A percentile compares a stretch with the other conserved stretches of the same genome.
phyloP scores from a whole-genome alignment of 768 basidiomycete species.

The Mycena epipterygia region DNA sequence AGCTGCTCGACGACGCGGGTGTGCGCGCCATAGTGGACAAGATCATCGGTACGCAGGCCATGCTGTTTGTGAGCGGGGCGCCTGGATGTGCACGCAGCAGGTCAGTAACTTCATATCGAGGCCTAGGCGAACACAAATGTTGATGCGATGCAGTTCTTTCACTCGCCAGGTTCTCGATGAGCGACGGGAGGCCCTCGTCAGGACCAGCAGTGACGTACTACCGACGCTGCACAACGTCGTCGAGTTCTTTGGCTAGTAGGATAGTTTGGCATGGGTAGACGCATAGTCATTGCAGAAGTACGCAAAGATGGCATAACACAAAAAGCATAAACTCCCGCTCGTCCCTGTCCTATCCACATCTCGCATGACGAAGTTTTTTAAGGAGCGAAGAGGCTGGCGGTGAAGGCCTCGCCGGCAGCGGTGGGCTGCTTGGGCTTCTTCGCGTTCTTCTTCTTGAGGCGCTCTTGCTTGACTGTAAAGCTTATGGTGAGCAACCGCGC shows the following conservation, averaged over 20 bases:
- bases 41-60: slow-evolving; percentile 61
- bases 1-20: slow-evolving; percentile 62
- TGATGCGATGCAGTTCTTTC: too few species aligned
- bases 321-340: slow-evolving; percentile 28
- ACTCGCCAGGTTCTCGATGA: slow-evolving; percentile 65
- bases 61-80: slow-evolving; percentile 65
- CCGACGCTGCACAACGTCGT: slow-evolving; percentile 54
- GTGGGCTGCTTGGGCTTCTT: slow-evolving; percentile 75
- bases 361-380: slow-evolving; percentile 53
- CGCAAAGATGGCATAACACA: slow-evolving; percentile 8
- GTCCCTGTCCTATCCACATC: not conserved
- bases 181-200: slow-evolving; percentile 46
- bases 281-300: slow-evolving; percentile 22
- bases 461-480: slow-evolving; percentile 82
- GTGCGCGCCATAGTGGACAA: slow-evolving; percentile 70
- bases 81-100: slow-evolving; percentile 62
- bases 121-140: slow-evolving; percentile 35
- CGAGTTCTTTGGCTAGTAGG: slow-evolving; percentile 55
- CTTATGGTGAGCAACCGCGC: slow-evolving; percentile 16
- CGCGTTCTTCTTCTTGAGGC: slow-evolving; percentile 70
- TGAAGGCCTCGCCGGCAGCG: slow-evolving; percentile 86
- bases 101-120: slow-evolving; percentile 42
- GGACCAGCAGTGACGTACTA: slow-evolving; percentile 8
- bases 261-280: not conserved
- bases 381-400: slow-evolving; percentile 87